phyloP scores from a whole-genome alignment of 2,329 filamentous ascomycete genomes.

The Graphilbum sp. region DNA sequence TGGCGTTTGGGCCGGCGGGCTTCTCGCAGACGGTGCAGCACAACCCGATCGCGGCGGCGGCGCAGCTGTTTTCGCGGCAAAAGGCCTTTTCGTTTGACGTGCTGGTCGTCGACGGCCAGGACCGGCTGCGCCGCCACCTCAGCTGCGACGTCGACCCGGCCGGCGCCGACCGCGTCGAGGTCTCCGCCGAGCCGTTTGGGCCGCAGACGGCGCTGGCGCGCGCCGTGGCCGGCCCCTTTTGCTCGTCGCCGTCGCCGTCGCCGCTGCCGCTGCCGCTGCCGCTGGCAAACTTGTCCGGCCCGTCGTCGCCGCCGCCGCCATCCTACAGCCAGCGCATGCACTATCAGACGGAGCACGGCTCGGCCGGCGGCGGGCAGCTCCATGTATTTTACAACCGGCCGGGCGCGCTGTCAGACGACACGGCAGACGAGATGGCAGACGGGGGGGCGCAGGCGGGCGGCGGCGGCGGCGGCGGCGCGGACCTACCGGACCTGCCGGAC shows the following conservation, averaged over 20 bases:
- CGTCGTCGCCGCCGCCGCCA: not conserved
- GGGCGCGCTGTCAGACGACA: not conserved
- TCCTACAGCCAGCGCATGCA: conserved; percentile 6
- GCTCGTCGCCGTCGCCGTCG: not conserved
- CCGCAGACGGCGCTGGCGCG: not conserved
- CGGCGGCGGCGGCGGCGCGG: too few relatives aligned
- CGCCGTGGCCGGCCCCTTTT: not conserved
- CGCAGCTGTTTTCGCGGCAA: not conserved
- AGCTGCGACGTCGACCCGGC: not conserved
- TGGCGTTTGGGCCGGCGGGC: not conserved
- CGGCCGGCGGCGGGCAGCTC: not conserved
- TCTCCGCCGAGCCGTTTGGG: not conserved
- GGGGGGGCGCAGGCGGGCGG: not conserved
- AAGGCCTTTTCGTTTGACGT: conserved; percentile 1
- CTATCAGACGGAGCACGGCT: conserved; percentile 1
- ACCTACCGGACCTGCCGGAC: too few relatives aligned
- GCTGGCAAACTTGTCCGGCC: too few relatives aligned
- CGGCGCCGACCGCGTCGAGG: not conserved
- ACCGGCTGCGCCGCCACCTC: conserved; percentile 1
- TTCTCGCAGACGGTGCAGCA: conserved; percentile 2
- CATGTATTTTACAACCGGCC: conserved; percentile 5
- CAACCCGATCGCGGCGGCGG: conserved; percentile 1
- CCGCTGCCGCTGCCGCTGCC: too few relatives aligned
- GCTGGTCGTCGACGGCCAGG: conserved; percentile 1
- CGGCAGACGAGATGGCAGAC: too few relatives aligned